Evolutionary conservation across 176 grass and related monocot genomes (phyloP), one percentile per base, ranked within the genome.

Genomic region (Areca catechu): DNA sequence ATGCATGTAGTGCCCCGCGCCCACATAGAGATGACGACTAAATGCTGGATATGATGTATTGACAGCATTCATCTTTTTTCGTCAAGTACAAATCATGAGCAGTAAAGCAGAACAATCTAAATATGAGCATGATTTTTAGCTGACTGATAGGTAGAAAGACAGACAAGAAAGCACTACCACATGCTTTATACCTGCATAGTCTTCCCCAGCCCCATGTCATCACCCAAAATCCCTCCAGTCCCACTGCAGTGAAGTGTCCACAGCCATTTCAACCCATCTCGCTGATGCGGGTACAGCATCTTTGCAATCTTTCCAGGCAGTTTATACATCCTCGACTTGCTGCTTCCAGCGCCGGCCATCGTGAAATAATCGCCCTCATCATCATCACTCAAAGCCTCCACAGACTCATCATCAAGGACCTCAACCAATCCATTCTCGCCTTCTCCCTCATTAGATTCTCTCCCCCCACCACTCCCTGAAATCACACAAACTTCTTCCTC

Each of bases 161-260:
- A 43, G 53, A 62, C 4, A 54, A 37, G 18, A 29, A 2, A 30
- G 53, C 9, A 16, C 3, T 51, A 7, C 43, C 34, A 43, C 34
- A 43, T 43, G 34, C 34, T 43, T 43, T 43, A 43, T 43, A 85
- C 92, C 92, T 91, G 86, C 92, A 91, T 85, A 10, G 86, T 97
- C 83, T 97, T 97, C 60, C 92, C 92, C 20, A 97, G 80, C 0
- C 92, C 92, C 92, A 97, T 97, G 56, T 97, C 92, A 72, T 97
- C 92, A 22, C 92, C 92, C 6, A 97, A 76, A 62, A 97, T 85
- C 4, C 92, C 93, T 63, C 93, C 93, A 0, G 78, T 82, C 25
- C 57, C 61, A 67, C 57, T 84, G 65, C 92, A 85, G 60, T 97
- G 80, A 51, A 88, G 73, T 15, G 68, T 57, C 92, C 92, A 97